Percentiles rank a stretch among this genome's conserved stretches.
Conservation (phyloP, 1,284 basidiomycete species). For the Bjerkandera adusta region DNA sequence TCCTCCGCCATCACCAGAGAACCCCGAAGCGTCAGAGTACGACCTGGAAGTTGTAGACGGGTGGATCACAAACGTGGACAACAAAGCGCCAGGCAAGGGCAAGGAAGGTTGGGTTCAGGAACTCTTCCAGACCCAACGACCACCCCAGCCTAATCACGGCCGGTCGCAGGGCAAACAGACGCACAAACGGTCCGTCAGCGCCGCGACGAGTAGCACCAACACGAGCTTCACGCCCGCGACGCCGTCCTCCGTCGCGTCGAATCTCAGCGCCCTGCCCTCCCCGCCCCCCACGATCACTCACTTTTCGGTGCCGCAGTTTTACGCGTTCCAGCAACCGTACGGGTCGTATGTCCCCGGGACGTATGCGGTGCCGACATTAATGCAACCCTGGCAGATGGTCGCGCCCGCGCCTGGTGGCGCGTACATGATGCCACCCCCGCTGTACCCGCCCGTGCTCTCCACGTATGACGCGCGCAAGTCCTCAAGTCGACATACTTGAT, state of each 20-base stretch:
- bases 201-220: not conserved
- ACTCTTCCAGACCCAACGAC: constrained; percentile 9
- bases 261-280: constrained; percentile 7
- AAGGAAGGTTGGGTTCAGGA: constrained; percentile 14
- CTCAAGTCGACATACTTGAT: constrained; percentile 4
- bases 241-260: constrained; percentile 4
- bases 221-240: constrained; percentile 1
- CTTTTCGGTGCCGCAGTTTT: constrained; percentile 3
- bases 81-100: constrained; percentile 14
- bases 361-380: not conserved
- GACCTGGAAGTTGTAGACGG: constrained; percentile 10
- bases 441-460: constrained; percentile 1
- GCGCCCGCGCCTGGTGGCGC: not conserved
- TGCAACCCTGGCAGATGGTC: not conserved
- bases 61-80: constrained; percentile 15
- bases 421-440: constrained; percentile 1
- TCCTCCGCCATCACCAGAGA: not conserved
- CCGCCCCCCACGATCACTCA: constrained; percentile 7
- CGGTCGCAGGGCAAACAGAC: not conserved
- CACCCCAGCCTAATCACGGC: not conserved
- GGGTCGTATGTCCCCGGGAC: constrained; percentile 2
- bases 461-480: constrained; percentile 4
- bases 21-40: constrained; percentile 1
- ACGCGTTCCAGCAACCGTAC: constrained; percentile 4
- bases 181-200: constrained; percentile 9